Evolutionary conservation across 2,329 filamentous ascomycete genomes (phyloP).

Genomic region (Volutella citrinella): DNA sequence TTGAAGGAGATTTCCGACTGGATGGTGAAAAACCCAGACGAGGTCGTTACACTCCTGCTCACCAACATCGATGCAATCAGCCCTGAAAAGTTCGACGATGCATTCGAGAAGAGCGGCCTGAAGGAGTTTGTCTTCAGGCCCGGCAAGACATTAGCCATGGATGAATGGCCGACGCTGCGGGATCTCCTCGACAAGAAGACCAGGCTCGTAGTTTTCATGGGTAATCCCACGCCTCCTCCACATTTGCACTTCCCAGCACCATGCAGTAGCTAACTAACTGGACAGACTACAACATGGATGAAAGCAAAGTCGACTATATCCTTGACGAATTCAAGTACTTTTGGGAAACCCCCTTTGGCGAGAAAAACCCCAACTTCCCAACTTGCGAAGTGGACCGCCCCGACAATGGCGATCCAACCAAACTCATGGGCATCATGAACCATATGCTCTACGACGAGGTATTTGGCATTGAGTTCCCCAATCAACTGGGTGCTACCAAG

Average conservation of each 20-base stretch:
- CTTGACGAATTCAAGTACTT: constrained; percentile 62
- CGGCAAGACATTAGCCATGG: constrained; percentile 33
- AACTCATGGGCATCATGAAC: constrained; percentile 27
- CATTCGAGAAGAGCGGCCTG: constrained; percentile 55
- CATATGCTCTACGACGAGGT: constrained; percentile 29
- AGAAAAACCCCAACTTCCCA: constrained; percentile 56
- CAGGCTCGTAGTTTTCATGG: constrained; percentile 69
- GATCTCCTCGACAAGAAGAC: constrained; percentile 60
- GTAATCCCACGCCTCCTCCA: constrained; percentile 35
- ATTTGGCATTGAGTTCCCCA: constrained; percentile 28
- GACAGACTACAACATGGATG: constrained; percentile 56
- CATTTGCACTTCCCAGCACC: not conserved
- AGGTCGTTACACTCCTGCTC: constrained; percentile 61
- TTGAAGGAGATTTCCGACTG: constrained; percentile 57
- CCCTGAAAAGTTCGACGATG: constrained; percentile 51
- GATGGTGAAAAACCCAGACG: constrained; percentile 55
- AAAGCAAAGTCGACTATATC: constrained; percentile 55
- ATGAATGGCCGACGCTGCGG: constrained; percentile 68
- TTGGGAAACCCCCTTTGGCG: constrained; percentile 72
- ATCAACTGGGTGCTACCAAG: constrained; percentile 23
- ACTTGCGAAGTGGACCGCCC: constrained; percentile 67
- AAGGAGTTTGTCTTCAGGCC: constrained; percentile 56
- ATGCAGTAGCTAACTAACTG: constrained; percentile 12
- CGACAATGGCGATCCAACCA: constrained; percentile 16
- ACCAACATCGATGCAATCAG: constrained; percentile 60